phyloP scores from a whole-genome alignment of 2,329 filamentous ascomycete species.

The Microcyclospora tardicrescens region DNA sequence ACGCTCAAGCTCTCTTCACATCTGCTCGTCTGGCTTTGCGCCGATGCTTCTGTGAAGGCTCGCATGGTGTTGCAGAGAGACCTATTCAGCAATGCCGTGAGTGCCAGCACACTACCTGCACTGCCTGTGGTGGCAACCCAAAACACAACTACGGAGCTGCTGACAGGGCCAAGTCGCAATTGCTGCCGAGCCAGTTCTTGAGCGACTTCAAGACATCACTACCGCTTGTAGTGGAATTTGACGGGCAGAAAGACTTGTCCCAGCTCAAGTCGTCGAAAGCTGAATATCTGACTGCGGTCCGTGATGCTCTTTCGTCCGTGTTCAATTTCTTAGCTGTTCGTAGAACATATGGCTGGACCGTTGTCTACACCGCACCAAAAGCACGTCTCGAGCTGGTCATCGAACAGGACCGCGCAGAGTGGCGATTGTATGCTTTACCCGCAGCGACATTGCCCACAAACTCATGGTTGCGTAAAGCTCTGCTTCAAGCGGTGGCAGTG shows the following conservation, averaged over 20 bases:
- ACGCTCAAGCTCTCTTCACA: constrained; percentile 1
- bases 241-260: too few relatives aligned
- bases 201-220: too few relatives aligned
- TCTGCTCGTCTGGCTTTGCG: constrained; percentile 7
- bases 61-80: constrained; percentile 24
- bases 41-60: constrained; percentile 45
- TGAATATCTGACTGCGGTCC: constrained; percentile 21
- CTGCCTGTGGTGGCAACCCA: constrained; percentile 42
- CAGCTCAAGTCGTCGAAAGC: too few relatives aligned
- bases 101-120: constrained; percentile 45
- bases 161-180: too few relatives aligned
- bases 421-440: constrained; percentile 19
- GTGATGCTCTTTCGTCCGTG: constrained; percentile 20
- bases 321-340: constrained; percentile 24
- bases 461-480: constrained; percentile 10
- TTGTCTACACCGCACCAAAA: constrained; percentile 25
- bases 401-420: constrained; percentile 6
- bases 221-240: too few relatives aligned
- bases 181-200: too few relatives aligned
- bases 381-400: constrained; percentile 28
- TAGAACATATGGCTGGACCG: constrained; percentile 27
- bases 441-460: constrained; percentile 9
- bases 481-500: constrained; percentile 17
- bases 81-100: constrained; percentile 35
- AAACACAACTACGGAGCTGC: constrained; percentile 29